Conservation (phyloP, 257 asterid species). For the Euphrasia confusa region DNA sequence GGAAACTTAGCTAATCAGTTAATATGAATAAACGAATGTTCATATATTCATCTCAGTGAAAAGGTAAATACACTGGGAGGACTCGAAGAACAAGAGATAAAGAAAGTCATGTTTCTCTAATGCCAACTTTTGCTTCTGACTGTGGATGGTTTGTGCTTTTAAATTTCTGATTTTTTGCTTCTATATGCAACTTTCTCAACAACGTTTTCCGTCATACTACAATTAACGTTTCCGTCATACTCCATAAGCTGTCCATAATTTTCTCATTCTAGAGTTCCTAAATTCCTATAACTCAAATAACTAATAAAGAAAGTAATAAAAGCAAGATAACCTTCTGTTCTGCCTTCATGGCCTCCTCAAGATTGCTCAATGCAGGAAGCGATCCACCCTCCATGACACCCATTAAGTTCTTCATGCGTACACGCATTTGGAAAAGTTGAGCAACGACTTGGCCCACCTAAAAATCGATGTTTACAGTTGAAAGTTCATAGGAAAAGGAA, state of each 20-base stretch:
- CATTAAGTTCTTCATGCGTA: slow-evolving; percentile 93
- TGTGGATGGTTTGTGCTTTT: no score
- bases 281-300: background rate
- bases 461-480: slow-evolving; percentile 8
- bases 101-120: background rate
- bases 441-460: slow-evolving; percentile 94
- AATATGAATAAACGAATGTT: background rate
- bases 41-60: background rate
- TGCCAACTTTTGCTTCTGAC: no score
- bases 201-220: background rate
- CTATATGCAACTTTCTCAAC: background rate
- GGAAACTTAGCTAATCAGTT: background rate
- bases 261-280: background rate
- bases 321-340: slow-evolving; percentile 63
- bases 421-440: slow-evolving; percentile 97
- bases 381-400: slow-evolving; percentile 96
- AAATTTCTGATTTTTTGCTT: background rate
- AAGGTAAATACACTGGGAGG: background rate
- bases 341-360: slow-evolving; percentile 77
- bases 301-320: background rate
- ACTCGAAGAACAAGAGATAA: background rate
- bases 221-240: background rate
- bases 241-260: background rate
- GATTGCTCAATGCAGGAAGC: slow-evolving; percentile 74
- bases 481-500: background rate